Percentiles rank a stretch among this genome's conserved stretches.
Evolutionary conservation across 192 early-diverging fungal species (phyloP).

Genomic region (Mycoemilia scoparia): DNA sequence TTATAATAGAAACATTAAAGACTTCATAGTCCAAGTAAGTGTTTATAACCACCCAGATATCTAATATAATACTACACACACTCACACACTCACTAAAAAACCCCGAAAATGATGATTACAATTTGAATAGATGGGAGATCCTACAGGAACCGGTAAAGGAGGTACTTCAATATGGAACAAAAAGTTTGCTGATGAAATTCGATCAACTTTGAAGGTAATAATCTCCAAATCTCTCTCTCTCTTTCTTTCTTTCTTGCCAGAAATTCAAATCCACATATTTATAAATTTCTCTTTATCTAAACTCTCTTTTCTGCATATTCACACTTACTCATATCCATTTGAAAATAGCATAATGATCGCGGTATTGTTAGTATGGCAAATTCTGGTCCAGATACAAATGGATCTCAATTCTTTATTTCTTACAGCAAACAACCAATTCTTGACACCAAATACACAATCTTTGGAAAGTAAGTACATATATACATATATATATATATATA

Average conservation of each 20-base stretch:
- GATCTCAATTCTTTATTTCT: slow-evolving; percentile 83
- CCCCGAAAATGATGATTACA: slow-evolving; percentile 2
- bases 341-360: slow-evolving; percentile 74
- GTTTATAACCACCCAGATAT: not conserved
- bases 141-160: slow-evolving; percentile 71
- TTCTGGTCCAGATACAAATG: slow-evolving; percentile 73
- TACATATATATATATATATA: not conserved
- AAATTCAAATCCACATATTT: no score
- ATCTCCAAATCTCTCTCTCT: not conserved
- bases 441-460: slow-evolving; percentile 80
- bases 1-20: slow-evolving; percentile 46
- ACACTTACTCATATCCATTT: no score
- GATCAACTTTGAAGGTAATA: slow-evolving; percentile 48
- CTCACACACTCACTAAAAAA: not conserved
- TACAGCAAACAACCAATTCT: slow-evolving; percentile 73
- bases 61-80: no score
- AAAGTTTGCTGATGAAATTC: slow-evolving; percentile 67
- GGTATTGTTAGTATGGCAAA: slow-evolving; percentile 90
- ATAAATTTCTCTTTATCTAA: no score
- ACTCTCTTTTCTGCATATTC: no score
- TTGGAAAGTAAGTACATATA: slow-evolving; percentile 59
- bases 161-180: slow-evolving; percentile 72
- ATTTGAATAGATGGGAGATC: slow-evolving; percentile 70
- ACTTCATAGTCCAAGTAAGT: slow-evolving; percentile 63
- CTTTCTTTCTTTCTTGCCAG: not conserved